phyloP scores from a whole-genome alignment of 257 asterid species.

The Galeopsis tetrahit region DNA sequence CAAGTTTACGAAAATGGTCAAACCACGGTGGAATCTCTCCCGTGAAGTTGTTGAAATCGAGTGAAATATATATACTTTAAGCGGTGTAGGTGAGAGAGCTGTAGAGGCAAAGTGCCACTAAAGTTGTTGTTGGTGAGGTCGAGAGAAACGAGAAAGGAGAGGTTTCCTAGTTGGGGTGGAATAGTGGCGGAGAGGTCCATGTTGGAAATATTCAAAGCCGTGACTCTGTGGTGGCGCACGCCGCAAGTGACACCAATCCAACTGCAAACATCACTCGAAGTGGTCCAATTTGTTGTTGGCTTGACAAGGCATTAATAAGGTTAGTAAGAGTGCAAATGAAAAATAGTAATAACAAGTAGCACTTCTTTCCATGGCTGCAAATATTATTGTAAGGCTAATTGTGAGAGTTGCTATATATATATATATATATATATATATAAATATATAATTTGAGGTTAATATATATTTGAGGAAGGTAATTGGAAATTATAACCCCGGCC shows the following conservation, averaged over 20 bases:
- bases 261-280: background rate
- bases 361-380: too few relatives aligned
- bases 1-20: background rate
- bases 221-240: background rate
- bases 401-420: too few relatives aligned
- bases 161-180: background rate
- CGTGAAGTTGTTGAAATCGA: background rate
- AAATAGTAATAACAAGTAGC: too few relatives aligned
- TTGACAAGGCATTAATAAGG: too few relatives aligned
- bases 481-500: too few relatives aligned
- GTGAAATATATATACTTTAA: background rate
- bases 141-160: background rate
- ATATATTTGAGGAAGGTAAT: too few relatives aligned
- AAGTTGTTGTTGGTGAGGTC: background rate
- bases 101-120: background rate
- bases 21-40: background rate
- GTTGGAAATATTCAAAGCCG: conserved; percentile 12
- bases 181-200: conserved; percentile 16
- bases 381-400: too few relatives aligned
- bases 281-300: background rate
- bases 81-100: background rate
- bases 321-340: too few relatives aligned
- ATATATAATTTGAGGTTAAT: too few relatives aligned
- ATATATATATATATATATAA: too few relatives aligned
- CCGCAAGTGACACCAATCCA: too few relatives aligned